A percentile compares a stretch with the other conserved stretches of the same genome.
phyloP scores from a whole-genome alignment of 1,139 yeast species.

The Sugiyamaella castrensis region DNA sequence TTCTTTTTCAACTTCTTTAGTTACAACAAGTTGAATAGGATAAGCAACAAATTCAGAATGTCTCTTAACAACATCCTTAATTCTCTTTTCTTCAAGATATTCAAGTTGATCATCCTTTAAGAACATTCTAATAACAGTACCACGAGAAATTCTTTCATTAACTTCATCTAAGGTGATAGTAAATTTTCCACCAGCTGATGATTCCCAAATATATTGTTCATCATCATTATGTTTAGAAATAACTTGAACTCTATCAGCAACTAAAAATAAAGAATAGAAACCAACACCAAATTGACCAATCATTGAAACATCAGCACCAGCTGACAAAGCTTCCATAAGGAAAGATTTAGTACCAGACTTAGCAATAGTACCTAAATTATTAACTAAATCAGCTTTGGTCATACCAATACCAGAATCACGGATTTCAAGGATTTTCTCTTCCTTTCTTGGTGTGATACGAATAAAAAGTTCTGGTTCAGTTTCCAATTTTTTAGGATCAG shows the following conservation, averaged over 20 bases:
- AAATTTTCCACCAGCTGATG: slow-evolving; percentile 99
- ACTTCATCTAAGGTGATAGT: slow-evolving; percentile 86
- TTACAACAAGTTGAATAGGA: slow-evolving; percentile 98
- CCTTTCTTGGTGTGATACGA: slow-evolving; percentile 96
- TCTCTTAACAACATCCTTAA: slow-evolving; percentile 98
- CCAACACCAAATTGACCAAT: slow-evolving; percentile 99
- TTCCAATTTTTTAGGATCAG: slow-evolving; percentile 89
- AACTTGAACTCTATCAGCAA: slow-evolving; percentile 98
- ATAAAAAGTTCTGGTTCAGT: slow-evolving; percentile 95
- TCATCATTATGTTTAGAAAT: slow-evolving; percentile 98
- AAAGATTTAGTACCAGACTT: slow-evolving; percentile 99
- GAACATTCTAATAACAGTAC: slow-evolving; percentile 93
- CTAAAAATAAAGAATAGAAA: slow-evolving; percentile 99
- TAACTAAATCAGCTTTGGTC: slow-evolving; percentile 98
- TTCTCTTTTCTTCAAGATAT: slow-evolving; percentile 98
- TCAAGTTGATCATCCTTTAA: slow-evolving; percentile 98
- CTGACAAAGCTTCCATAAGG: slow-evolving; percentile 94
- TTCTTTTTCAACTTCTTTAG: slow-evolving; percentile 98
- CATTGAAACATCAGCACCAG: slow-evolving; percentile 99
- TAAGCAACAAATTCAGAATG: slow-evolving; percentile 99
- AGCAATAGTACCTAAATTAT: slow-evolving; percentile 99
- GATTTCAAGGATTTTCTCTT: slow-evolving; percentile 88
- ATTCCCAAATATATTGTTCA: slow-evolving; percentile 99
- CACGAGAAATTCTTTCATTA: slow-evolving; percentile 87
- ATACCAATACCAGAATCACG: slow-evolving; percentile 99